These are phyloP conservation scores for Actinomortierella wolfii DNA, from an alignment of 371 early-diverging fungal species.

Conservation along the genomic window DNA sequence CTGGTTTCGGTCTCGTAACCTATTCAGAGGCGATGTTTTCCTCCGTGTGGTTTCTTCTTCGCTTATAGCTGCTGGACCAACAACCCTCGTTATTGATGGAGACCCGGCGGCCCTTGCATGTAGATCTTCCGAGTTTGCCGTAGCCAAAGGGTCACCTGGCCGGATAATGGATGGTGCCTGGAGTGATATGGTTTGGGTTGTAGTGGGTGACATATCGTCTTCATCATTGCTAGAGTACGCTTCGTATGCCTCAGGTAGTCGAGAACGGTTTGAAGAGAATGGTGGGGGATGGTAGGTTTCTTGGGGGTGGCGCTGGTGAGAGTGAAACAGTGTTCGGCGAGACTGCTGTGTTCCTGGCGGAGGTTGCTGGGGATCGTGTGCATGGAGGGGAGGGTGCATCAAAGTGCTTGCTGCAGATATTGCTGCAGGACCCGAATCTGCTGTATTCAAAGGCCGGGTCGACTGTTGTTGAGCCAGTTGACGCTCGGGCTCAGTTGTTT, in stretches of 20 bases:
- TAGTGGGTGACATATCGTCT: neutral
- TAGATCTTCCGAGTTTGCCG: neutral
- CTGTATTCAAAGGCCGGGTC: neutral
- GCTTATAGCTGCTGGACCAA: neutral
- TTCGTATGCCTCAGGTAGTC: constrained; percentile 6
- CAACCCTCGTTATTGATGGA: neutral
- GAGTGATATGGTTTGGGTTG: no score
- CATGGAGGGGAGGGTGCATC: constrained; percentile 13
- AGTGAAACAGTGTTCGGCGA: constrained; percentile 16
- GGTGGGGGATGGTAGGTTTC: no score
- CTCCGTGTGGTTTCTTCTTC: no score
- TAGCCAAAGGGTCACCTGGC: neutral
- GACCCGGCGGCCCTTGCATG: neutral
- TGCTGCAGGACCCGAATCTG: neutral
- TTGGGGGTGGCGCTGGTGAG: no score
- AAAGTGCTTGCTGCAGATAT: neutral
- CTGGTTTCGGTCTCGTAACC: neutral
- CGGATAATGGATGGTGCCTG: no score
- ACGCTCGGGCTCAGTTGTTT: neutral
- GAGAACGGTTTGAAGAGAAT: constrained; percentile 30
- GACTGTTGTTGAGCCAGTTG: neutral
- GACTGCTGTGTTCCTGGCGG: constrained; percentile 5
- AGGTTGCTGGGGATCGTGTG: constrained; percentile 41
- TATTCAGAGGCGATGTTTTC: neutral
- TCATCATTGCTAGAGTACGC: neutral